Conservation (phyloP, 441 rosid species). For the Brassica balearica region DNA sequence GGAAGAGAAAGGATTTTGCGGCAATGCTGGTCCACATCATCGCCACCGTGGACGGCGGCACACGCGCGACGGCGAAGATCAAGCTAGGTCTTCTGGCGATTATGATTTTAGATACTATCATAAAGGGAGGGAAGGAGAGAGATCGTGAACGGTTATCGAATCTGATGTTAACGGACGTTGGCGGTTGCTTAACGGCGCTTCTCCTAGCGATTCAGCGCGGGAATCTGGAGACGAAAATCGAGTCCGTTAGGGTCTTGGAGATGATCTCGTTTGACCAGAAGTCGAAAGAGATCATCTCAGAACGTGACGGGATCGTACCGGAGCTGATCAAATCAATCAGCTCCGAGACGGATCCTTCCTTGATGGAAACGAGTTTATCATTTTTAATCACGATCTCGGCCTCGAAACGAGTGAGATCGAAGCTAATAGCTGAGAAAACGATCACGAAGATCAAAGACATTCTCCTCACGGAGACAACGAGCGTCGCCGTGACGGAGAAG, state of each 20-base stretch:
- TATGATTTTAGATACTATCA: constrained; percentile 49
- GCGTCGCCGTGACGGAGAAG: constrained; percentile 60
- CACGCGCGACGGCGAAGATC: constrained; percentile 31
- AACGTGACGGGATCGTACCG: constrained; percentile 50
- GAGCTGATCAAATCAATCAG: constrained; percentile 50
- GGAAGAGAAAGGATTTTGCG: constrained; percentile 52
- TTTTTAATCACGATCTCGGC: constrained; percentile 56
- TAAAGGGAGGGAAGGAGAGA: constrained; percentile 28
- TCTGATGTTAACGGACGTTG: constrained; percentile 44
- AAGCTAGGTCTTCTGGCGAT: constrained; percentile 47
- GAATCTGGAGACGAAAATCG: constrained; percentile 53
- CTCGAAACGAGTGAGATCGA: constrained; percentile 54
- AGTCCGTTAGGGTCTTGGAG: constrained; percentile 57
- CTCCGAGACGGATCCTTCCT: constrained; percentile 47
- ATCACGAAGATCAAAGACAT: constrained; percentile 38
- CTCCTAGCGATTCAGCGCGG: constrained; percentile 50
- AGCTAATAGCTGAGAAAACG: constrained; percentile 45
- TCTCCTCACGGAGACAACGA: constrained; percentile 43
- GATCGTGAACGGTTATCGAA: constrained; percentile 49
- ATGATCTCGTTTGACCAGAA: constrained; percentile 53
- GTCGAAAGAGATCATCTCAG: constrained; percentile 58
- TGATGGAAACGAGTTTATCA: constrained; percentile 62
- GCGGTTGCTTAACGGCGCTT: constrained; percentile 52
- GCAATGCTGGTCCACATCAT: constrained; percentile 56
- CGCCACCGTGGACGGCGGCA: constrained; percentile 34